These are phyloP conservation scores for Cyclotella cryptica DNA, from an alignment of 108 stramenopile genomes.

Conservation along the genomic window DNA sequence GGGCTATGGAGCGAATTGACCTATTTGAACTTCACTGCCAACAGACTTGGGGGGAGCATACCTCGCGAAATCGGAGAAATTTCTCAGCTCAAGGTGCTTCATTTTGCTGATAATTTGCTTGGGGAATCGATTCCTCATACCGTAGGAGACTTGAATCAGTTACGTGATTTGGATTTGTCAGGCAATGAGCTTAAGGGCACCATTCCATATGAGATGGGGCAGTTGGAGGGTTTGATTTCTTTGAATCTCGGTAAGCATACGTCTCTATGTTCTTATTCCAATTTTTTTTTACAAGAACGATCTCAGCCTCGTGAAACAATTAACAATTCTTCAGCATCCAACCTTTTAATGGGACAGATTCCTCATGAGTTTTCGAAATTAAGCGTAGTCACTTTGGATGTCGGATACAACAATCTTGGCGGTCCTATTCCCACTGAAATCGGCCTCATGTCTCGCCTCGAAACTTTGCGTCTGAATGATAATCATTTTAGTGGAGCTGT, in stretches of 20 bases:
- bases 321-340: conserved; percentile 20
- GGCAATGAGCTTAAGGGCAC: conserved; percentile 56
- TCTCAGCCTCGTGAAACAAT: neutral
- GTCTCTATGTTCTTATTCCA: no score
- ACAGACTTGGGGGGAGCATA: conserved; percentile 42
- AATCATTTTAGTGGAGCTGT: conserved; percentile 55
- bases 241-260: conserved; percentile 35
- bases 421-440: conserved; percentile 47
- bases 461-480: conserved; percentile 48
- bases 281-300: neutral
- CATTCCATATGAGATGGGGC: conserved; percentile 64
- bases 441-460: conserved; percentile 43
- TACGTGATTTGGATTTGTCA: conserved; percentile 46
- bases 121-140: conserved; percentile 31
- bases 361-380: conserved; percentile 39
- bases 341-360: conserved; percentile 36
- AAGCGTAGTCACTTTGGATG: conserved; percentile 32
- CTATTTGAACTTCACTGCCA: conserved; percentile 44
- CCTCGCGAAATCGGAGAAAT: conserved; percentile 37
- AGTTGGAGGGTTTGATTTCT: conserved; percentile 39
- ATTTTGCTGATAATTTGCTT: conserved; percentile 40
- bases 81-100: conserved; percentile 24
- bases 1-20: conserved; percentile 15
- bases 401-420: conserved; percentile 47
- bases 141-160: conserved; percentile 18